A percentile compares a stretch with the other conserved stretches of the same genome.
phyloP scores from a whole-genome alignment of 768 basidiomycete species.

The Hemileccinum impolitum region DNA sequence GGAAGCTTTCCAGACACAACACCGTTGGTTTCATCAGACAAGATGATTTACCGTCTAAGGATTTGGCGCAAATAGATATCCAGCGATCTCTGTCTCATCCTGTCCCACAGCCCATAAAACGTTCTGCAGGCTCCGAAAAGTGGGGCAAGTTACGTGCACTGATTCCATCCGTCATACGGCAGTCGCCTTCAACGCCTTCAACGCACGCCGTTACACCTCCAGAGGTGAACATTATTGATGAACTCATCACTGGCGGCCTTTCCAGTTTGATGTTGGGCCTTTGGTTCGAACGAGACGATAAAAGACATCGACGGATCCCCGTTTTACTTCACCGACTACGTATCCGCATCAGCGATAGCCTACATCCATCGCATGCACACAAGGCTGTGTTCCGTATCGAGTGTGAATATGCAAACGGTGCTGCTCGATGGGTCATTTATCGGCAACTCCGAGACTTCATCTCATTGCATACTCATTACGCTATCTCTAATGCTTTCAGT shows the following conservation, averaged over 20 bases:
- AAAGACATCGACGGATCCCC: conserved; percentile 76
- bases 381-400: conserved; percentile 88
- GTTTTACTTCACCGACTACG: conserved; percentile 75
- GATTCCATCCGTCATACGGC: conserved; percentile 50
- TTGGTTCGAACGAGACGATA: conserved; percentile 88
- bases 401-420: conserved; percentile 95
- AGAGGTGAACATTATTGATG: conserved; percentile 74
- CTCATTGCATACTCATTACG: conserved; percentile 85
- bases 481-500: conserved; percentile 77
- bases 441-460: conserved; percentile 91
- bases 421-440: conserved; percentile 92
- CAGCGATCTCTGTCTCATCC: conserved; percentile 29
- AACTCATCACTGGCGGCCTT: conserved; percentile 76
- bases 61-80: conserved; percentile 5
- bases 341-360: conserved; percentile 80
- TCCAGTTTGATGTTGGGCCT: conserved; percentile 75
- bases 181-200: conserved; percentile 33
- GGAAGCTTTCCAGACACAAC: conserved; percentile 12
- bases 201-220: conserved; percentile 47
- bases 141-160: conserved; percentile 69
- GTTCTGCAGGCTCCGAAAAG: conserved; percentile 33
- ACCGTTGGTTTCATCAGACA: conserved; percentile 1
- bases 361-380: conserved; percentile 72
- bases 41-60: conserved; percentile 3
- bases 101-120: conserved; percentile 19